These are phyloP conservation scores for Venturiaceae sp. DNA, from an alignment of 2,329 filamentous ascomycete species.

Conservation along the genomic window DNA sequence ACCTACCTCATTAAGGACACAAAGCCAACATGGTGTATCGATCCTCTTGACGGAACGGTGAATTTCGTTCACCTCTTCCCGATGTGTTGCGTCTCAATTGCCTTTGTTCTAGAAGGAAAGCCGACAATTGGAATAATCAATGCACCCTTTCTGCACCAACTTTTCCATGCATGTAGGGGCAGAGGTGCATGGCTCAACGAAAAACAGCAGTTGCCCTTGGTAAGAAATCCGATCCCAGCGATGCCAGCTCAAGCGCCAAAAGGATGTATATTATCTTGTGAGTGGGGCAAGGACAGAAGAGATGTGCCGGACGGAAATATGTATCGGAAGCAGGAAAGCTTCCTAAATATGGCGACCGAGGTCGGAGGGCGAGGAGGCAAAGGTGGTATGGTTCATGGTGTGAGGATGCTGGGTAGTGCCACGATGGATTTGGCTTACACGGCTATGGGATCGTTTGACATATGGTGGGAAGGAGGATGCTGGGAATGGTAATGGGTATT, in stretches of 20 bases:
- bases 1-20: conserved; percentile 54
- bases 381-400: conserved; percentile 71
- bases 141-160: conserved; percentile 58
- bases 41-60: conserved; percentile 68
- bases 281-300: conserved; percentile 70
- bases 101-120: conserved; percentile 48
- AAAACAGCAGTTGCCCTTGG: conserved; percentile 51
- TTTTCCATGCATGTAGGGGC: conserved; percentile 58
- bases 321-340: conserved; percentile 62
- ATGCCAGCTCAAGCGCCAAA: conserved; percentile 55
- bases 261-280: conserved; percentile 63
- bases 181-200: conserved; percentile 62
- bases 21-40: conserved; percentile 64
- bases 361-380: conserved; percentile 50
- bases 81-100: conserved; percentile 75
- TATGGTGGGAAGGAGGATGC: conserved; percentile 76
- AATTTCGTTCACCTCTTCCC: conserved; percentile 75
- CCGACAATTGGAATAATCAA: conserved; percentile 64
- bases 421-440: conserved; percentile 66
- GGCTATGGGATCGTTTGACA: conserved; percentile 66
- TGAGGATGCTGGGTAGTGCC: conserved; percentile 57
- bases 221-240: conserved; percentile 51
- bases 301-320: conserved; percentile 59
- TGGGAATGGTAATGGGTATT: conserved; percentile 57
- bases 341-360: conserved; percentile 66